A percentile compares a stretch with the other conserved stretches of the same genome.
phyloP scores from a whole-genome alignment of 768 basidiomycete genomes.

The Phlebiopsis flavidoalba region DNA sequence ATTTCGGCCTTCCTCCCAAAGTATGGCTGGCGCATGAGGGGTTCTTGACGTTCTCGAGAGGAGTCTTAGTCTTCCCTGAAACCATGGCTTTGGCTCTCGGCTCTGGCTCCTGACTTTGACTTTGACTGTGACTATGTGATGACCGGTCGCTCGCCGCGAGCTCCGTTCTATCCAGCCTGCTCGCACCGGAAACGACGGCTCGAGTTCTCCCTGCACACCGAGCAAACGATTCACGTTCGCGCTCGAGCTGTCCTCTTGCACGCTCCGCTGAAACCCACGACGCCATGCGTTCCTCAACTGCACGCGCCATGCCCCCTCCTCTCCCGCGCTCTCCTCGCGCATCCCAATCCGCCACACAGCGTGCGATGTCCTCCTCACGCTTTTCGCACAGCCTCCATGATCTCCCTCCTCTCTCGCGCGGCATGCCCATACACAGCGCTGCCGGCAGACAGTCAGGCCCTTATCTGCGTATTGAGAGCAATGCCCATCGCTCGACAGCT shows the following conservation, averaged over 20 bases:
- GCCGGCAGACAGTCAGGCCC: too few relatives aligned
- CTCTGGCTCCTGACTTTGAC: not conserved
- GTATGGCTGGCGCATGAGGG: constrained; percentile 29
- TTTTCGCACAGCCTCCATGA: constrained; percentile 61
- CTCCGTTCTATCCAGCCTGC: constrained; percentile 38
- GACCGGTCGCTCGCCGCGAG: not conserved
- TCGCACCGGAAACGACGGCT: constrained; percentile 44
- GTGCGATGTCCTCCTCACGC: constrained; percentile 58
- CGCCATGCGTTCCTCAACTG: constrained; percentile 35
- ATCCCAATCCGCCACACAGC: constrained; percentile 60
- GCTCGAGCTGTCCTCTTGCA: constrained; percentile 50
- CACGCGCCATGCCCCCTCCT: constrained; percentile 31
- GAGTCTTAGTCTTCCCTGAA: constrained; percentile 40
- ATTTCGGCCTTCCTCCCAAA: constrained; percentile 21
- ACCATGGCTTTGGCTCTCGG: not conserved
- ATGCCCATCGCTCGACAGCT: constrained; percentile 58
- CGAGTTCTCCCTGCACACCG: constrained; percentile 42
- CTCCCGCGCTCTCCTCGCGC: constrained; percentile 28
- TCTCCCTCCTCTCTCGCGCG: constrained; percentile 73
- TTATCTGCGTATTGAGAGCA: constrained; percentile 64
- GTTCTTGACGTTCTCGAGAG: constrained; percentile 76
- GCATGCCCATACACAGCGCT: constrained; percentile 51
- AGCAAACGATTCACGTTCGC: constrained; percentile 47
- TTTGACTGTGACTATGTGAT: not conserved
- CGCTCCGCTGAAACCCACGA: constrained; percentile 42